Conservation (phyloP, 176 grass and related monocot genomes). For the Carex littledalei region DNA sequence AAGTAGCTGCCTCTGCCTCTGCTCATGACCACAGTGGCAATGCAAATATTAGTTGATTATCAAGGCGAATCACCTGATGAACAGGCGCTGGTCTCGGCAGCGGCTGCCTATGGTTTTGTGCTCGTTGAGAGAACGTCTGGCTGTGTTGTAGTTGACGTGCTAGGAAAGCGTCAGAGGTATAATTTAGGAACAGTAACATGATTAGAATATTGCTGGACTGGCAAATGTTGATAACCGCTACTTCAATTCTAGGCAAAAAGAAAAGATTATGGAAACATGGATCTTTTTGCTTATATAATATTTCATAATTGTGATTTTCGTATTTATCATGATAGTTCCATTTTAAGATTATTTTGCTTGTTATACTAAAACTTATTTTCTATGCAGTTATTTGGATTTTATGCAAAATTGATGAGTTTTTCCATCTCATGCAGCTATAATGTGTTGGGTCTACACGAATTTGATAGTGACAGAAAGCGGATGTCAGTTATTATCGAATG, state of each 20-base stretch:
- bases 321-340: neutral
- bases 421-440: conserved; percentile 53
- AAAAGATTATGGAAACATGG: neutral
- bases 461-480: conserved; percentile 89
- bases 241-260: neutral
- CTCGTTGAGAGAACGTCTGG: conserved; percentile 80
- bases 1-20: too few species aligned
- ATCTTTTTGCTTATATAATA: neutral
- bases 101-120: conserved; percentile 80
- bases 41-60: conserved; percentile 44
- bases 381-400: neutral
- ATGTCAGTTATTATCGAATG: conserved; percentile 96
- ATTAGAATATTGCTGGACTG: conserved; percentile 2
- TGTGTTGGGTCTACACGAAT: conserved; percentile 94
- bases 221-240: neutral
- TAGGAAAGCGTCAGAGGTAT: conserved; percentile 79
- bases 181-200: neutral
- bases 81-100: conserved; percentile 77
- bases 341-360: neutral
- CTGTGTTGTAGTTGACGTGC: conserved; percentile 67
- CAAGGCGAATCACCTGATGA: conserved; percentile 96
- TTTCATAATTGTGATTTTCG: neutral
- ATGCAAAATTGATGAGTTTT: neutral
- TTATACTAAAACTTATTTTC: neutral
- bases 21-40: neutral